Evolutionary conservation across 2,329 filamentous ascomycete genomes (phyloP).

Genomic region (Ophiocordyceps robertsii): DNA sequence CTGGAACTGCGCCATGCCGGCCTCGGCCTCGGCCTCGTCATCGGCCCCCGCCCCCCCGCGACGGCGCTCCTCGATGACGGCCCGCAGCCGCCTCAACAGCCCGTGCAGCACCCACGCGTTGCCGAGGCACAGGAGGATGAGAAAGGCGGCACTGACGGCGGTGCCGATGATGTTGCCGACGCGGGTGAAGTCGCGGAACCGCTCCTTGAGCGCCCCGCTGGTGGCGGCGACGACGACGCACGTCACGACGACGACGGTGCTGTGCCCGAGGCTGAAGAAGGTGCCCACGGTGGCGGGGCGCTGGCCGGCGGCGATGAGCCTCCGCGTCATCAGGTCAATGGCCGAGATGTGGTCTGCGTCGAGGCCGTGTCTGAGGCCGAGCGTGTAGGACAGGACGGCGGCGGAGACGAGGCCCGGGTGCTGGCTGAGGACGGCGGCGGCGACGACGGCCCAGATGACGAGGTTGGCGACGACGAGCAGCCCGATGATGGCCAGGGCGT

Average conservation of each 20-base stretch:
- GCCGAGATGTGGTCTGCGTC: constrained; percentile 84
- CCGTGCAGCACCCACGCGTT: constrained; percentile 79
- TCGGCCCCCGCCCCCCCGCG: constrained; percentile 15
- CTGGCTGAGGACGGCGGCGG: constrained; percentile 37
- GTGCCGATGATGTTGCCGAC: constrained; percentile 86
- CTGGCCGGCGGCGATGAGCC: constrained; percentile 74
- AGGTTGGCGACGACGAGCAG: constrained; percentile 37
- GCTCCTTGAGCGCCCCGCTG: constrained; percentile 64
- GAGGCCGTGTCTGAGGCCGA: constrained; percentile 86
- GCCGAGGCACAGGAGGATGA: constrained; percentile 69
- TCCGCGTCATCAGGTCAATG: constrained; percentile 89
- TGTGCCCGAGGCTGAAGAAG: constrained; percentile 88
- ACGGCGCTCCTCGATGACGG: constrained; percentile 33
- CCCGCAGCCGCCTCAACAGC: constrained; percentile 54
- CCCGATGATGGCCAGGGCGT: constrained; percentile 33
- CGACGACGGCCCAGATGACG: constrained; percentile 39
- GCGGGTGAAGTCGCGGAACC: constrained; percentile 66
- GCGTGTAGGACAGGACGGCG: constrained; percentile 72
- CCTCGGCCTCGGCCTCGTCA: constrained; percentile 12
- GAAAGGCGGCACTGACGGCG: constrained; percentile 68
- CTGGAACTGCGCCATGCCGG: constrained; percentile 38
- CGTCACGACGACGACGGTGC: constrained; percentile 81
- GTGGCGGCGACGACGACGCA: constrained; percentile 88
- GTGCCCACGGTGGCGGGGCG: constrained; percentile 84
- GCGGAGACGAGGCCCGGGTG: constrained; percentile 57